Conservation (phyloP, 2,329 filamentous ascomycete genomes). For the Ceratocystis alfenasii region DNA sequence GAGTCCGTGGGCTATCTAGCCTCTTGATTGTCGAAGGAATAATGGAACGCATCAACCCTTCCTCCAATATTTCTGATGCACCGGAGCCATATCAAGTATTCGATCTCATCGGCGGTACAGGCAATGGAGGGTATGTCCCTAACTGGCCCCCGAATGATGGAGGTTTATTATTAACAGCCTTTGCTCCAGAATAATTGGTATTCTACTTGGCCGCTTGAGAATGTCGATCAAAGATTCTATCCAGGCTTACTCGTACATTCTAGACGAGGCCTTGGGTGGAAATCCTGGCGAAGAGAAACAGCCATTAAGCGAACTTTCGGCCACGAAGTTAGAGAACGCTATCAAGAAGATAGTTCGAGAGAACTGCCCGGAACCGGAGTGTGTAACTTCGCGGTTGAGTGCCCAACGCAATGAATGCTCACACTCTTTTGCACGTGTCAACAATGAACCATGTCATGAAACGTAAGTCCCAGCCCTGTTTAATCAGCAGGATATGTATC, state of each 20-base stretch:
- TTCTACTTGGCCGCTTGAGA: background rate
- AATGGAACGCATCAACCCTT: constrained; percentile 24
- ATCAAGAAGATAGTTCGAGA: background rate
- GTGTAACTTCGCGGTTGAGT: background rate
- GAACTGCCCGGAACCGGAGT: background rate
- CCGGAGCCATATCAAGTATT: constrained; percentile 27
- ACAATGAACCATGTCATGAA: background rate
- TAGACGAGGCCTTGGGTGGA: background rate
- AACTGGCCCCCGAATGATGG: background rate
- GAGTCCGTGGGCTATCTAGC: constrained; percentile 26
- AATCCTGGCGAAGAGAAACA: background rate
- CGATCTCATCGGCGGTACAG: constrained; percentile 28
- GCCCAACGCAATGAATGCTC: background rate
- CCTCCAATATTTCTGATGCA: constrained; percentile 21
- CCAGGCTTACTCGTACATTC: background rate
- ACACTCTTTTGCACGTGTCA: background rate
- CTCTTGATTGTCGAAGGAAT: constrained; percentile 26
- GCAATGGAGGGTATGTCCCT: constrained; percentile 26
- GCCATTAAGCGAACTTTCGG: background rate
- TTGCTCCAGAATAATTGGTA: background rate
- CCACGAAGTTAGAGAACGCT: background rate
- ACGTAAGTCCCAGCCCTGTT: background rate
- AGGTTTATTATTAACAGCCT: background rate
- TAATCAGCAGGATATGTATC: background rate
- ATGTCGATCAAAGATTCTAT: background rate